Evolutionary conservation across 2,329 filamentous ascomycete species (phyloP), one percentile per base, ranked within the genome.

Genomic region (Lecanosticta acicola): DNA sequence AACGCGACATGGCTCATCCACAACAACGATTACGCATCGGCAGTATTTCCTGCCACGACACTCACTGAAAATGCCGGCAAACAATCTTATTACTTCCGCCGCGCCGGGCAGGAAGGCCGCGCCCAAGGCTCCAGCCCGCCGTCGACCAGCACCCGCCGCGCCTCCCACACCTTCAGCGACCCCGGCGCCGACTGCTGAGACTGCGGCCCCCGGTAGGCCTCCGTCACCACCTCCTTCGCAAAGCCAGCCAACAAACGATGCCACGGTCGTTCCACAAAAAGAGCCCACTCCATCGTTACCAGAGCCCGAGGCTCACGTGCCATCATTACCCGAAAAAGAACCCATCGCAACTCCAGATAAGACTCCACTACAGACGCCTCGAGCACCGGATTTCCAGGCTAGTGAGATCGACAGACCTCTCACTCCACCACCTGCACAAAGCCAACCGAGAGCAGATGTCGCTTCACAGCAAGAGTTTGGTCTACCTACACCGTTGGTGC

Each of bases 41-140:
- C 49, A 51, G 49, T 43, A 37, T 36, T 32, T 49, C 40, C 43
- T 51, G 46, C 45, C 35, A 32, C 13, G 32, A 11, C 14, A 37
- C 24, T 14, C 32, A 38, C 26, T 10, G 18, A 35, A 8, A 34
- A 50, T 46, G 43, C 13, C 36, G 32, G 32, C 44, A 66, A 71
- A 74, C 37, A 52, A 58, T 16, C 69, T 78, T 36, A 76, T 75
- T 49, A 77, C 73, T 57, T 78, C 76, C 44, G 74, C 71, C 34
- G 75, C 78, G 51, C 67, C 69, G 14, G 68, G 68, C 59, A 74
- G 71, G 56, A 72, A 71, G 56, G 68, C 73, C 48, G 71, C 69
- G 3, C 73, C 73, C 32, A 75, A 74, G 54, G 69, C 66, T 39
- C 63, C 67, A 21, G 64, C 65, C 33, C 68, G 72, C 41, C 65